Base-by-base conservation (phyloP, 2,329 filamentous ascomycete species). In the Nigrospora osmanthi region DNA sequence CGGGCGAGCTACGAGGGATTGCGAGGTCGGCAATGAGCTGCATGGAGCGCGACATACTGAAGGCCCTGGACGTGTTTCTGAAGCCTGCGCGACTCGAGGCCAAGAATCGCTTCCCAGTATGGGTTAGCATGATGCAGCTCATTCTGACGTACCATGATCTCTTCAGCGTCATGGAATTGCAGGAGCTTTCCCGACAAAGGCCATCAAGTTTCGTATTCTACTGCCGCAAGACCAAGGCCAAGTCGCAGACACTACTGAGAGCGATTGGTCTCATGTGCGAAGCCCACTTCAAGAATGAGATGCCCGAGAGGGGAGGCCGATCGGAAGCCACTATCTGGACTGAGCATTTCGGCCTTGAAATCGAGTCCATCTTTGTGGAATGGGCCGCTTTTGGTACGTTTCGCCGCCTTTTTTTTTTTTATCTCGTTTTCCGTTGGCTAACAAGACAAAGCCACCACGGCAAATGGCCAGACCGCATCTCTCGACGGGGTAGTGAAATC, bases 41-140 rank as follows among this genome's bases (percentile, higher is more conserved):
- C 5, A 54, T 59, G 15, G 58, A 62, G 40, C 46, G 41, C 11
- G 51, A 57, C 17, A 54, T 62, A 35, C 42, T 57, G 19, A 40
- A 49, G 19, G 36, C 47, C 38, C 46, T 56, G 38, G 47, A 52
- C 39, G 50, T 53, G 42, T 46, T 47, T 15, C 37, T 47, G 12
- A 48, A 53, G 14, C 23, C 39, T 9, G 39, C 13, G 23, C 23
- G 1, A 34, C 23, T 28, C 9, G 23, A 28, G 23, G 23, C 23
- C 23, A 28, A 28, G 23, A 28, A 28, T 10, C 23, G 40, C 55
- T 73, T 46, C 64, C 67, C 23, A n/a, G 52, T 75, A 17, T 75
- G 72, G 70, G 67, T 64, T 14, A 67, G 66, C 53, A 56, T 73
- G 55, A 75, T 73, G 71, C 69, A 73, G 48, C 55, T 74, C 45